Conservation (phyloP, 805 yeast genomes). For the Starmera quercuum region DNA sequence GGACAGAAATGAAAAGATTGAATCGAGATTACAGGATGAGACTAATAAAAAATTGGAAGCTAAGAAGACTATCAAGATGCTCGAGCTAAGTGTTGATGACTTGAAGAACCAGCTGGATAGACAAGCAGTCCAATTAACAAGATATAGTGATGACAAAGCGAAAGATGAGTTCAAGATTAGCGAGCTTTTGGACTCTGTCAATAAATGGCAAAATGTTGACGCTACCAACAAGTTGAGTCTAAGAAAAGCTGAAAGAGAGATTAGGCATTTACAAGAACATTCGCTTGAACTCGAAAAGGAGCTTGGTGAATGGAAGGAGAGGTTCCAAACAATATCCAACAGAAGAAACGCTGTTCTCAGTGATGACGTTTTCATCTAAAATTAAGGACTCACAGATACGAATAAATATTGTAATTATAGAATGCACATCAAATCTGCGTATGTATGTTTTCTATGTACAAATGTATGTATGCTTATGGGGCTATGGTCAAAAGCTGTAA, state of each 20-base stretch:
- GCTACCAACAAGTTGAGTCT: constrained; percentile 34
- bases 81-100: constrained; percentile 49
- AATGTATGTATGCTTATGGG: neutral
- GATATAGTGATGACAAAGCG: constrained; percentile 53
- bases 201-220: constrained; percentile 34
- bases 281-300: constrained; percentile 48
- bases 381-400: neutral
- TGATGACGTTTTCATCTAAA: constrained; percentile 20
- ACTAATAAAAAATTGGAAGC: constrained; percentile 43
- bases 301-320: constrained; percentile 45
- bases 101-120: constrained; percentile 42
- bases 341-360: constrained; percentile 12
- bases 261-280: constrained; percentile 45
- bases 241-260: constrained; percentile 48
- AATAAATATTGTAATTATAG: no score
- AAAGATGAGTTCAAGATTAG: constrained; percentile 43
- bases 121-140: constrained; percentile 40
- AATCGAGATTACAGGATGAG: constrained; percentile 38
- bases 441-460: no score
- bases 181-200: constrained; percentile 37
- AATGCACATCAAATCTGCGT: no score
- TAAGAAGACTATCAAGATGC: constrained; percentile 37
- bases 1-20: constrained; percentile 44
- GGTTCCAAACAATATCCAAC: constrained; percentile 20
- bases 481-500: neutral